Percentiles rank a stretch among this genome's conserved stretches.
Evolutionary conservation across 1,139 yeast species (phyloP).

Genomic region (Scheffersomyces insectosa): DNA sequence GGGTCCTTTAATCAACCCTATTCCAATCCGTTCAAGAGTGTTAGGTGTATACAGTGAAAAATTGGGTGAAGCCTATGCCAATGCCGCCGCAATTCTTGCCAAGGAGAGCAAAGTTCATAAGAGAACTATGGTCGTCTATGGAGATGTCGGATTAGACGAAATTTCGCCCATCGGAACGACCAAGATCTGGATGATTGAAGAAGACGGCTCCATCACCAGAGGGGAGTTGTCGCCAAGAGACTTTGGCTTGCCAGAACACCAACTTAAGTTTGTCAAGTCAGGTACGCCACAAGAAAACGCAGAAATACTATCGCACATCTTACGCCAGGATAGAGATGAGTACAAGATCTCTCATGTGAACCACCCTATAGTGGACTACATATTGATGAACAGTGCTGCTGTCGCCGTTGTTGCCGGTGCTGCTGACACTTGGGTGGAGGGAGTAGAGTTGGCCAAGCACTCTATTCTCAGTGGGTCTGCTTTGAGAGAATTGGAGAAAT

Average conservation of each 20-base stretch:
- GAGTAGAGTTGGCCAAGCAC: slow-evolving; percentile 70
- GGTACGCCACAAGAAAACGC: slow-evolving; percentile 92
- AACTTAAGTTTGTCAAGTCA: slow-evolving; percentile 65
- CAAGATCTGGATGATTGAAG: slow-evolving; percentile 72
- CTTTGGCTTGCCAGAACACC: slow-evolving; percentile 79
- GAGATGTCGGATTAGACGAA: slow-evolving; percentile 87
- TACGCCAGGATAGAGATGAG: slow-evolving; percentile 51
- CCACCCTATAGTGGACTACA: slow-evolving; percentile 81
- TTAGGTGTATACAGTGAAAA: slow-evolving; percentile 84
- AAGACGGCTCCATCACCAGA: slow-evolving; percentile 37
- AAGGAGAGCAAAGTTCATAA: slow-evolving; percentile 44
- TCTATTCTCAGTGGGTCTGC: slow-evolving; percentile 73
- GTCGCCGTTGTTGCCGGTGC: slow-evolving; percentile 76
- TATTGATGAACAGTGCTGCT: slow-evolving; percentile 83
- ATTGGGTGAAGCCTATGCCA: slow-evolving; percentile 81
- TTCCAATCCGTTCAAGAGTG: slow-evolving; percentile 76
- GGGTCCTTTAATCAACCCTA: slow-evolving; percentile 93
- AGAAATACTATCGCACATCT: slow-evolving; percentile 52
- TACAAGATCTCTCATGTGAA: slow-evolving; percentile 32
- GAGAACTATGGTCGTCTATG: slow-evolving; percentile 86
- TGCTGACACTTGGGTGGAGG: slow-evolving; percentile 69
- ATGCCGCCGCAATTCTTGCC: slow-evolving; percentile 64
- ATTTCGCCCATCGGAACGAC: slow-evolving; percentile 86
- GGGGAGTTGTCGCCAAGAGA: slow-evolving; percentile 58
- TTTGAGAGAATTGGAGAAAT: slow-evolving; percentile 53